A percentile compares a stretch with the other conserved stretches of the same genome.
Evolutionary conservation across 495 filamentous ascomycete genomes (phyloP).

Genomic region (Lasiosphaeriaceae sp.): DNA sequence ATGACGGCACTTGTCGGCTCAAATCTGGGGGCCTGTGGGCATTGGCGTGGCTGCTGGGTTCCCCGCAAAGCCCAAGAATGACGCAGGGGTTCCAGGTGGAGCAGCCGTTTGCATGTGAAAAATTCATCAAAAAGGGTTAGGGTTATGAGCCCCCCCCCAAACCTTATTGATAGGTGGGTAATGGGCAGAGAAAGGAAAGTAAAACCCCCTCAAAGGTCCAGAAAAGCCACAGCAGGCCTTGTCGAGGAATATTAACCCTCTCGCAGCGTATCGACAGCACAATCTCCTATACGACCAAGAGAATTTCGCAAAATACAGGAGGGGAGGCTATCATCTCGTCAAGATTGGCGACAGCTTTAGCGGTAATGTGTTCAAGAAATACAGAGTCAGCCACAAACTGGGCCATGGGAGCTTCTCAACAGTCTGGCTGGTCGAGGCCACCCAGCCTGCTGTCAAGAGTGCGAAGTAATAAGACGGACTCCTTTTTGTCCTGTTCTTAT

Average conservation of each 20-base stretch:
- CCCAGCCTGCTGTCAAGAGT: neutral
- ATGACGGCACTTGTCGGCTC: slow-evolving; percentile 26
- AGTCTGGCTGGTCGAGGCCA: neutral
- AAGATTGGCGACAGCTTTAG: neutral
- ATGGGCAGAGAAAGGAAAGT: no score
- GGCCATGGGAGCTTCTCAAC: neutral
- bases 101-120: slow-evolving; percentile 9
- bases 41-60: slow-evolving; percentile 7
- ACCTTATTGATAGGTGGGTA: no score
- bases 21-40: slow-evolving; percentile 3
- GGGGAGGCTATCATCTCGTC: neutral
- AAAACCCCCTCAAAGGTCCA: no score
- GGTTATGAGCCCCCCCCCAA: no score
- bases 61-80: slow-evolving; percentile 9
- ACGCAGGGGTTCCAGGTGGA: slow-evolving; percentile 4
- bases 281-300: neutral
- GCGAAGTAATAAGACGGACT: neutral
- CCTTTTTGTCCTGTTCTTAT: neutral
- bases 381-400: neutral
- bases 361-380: neutral
- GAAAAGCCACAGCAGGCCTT: no score
- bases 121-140: neutral
- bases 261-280: neutral
- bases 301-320: neutral
- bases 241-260: no score